A percentile compares a stretch with the other conserved stretches of the same genome.
Evolutionary conservation across 2,329 filamentous ascomycete genomes (phyloP).

Genomic region (Metarhizium sp.): DNA sequence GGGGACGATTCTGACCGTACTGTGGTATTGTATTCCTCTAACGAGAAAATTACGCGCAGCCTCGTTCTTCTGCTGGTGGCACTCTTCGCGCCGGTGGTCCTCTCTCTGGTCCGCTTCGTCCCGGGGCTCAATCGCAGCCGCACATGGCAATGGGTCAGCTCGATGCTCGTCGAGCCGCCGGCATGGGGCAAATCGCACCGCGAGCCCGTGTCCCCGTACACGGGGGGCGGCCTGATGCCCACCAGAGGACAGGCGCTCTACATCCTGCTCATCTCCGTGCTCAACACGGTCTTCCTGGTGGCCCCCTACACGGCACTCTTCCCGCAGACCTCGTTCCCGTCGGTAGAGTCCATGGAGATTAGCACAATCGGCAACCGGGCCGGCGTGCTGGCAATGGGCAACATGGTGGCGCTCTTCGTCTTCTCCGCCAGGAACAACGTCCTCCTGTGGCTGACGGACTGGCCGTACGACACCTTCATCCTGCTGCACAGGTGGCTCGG

Average conservation of each 20-base stretch:
- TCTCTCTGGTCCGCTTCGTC: constrained; percentile 26
- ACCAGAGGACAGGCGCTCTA: constrained; percentile 25
- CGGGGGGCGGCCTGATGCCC: constrained; percentile 20
- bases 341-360: constrained; percentile 16
- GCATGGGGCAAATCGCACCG: constrained; percentile 22
- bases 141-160: constrained; percentile 18
- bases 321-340: constrained; percentile 17
- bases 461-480: constrained; percentile 26
- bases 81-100: constrained; percentile 19
- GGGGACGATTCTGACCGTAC: too few relatives aligned
- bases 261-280: constrained; percentile 21
- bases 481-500: constrained; percentile 28
- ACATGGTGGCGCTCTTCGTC: constrained; percentile 21
- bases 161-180: constrained; percentile 21
- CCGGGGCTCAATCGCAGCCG: constrained; percentile 16
- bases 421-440: constrained; percentile 27
- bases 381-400: constrained; percentile 23
- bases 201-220: constrained; percentile 13
- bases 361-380: constrained; percentile 23
- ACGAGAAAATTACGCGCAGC: not conserved
- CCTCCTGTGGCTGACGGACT: constrained; percentile 25
- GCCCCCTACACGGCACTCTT: constrained; percentile 19
- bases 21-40: too few relatives aligned
- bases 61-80: constrained; percentile 19
- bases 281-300: constrained; percentile 24